Base-by-base conservation (phyloP, 2,329 filamentous ascomycete genomes). In the Aspergillus ibericus region DNA sequence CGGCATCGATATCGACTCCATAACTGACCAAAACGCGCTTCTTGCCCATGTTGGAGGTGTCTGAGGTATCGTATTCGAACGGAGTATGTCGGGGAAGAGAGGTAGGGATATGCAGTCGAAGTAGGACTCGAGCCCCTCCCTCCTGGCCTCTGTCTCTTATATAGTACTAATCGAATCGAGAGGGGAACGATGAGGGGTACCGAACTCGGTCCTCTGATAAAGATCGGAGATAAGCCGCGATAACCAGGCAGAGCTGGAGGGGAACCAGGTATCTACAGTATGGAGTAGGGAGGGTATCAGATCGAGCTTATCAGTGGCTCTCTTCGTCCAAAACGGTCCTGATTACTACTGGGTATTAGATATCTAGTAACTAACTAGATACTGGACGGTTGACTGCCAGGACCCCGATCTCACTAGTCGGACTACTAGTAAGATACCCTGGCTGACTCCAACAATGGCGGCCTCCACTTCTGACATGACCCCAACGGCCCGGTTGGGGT, bases 1-100 rank as follows among this genome's bases (percentile, higher is more conserved):
- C 87, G n/a, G 88, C 88, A 63, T 92, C 88, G 25, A 92, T 87
- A 61, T 92, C 89, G 22, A 91, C 86, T 2, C 88, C 87, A 66
- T 90, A 90, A 64, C 83, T 77, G 44, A 82, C 79, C 36, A 85
- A 79, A 50, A 85, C 80, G 53, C 82, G 76, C 63, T 84, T 84
- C 70, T 77, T 78, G 56, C 69, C 67, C 69, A 70, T 71, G 36
- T 47, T 59, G 27, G n/a, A 50, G 53, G 12, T 59, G 4, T 44
- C 40, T 47, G 49, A 51, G 40, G 51, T 29, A 29, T 51, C 3
- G 9, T 25, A 32, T 13, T 1, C 16, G 1, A 15, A 34, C 32
- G 34, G 29, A n/a, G 16, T 8, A 27, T 22, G 5, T 25, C 35
- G 34, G 25, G 5, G 32, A 35, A 42, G 32, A 34, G 15, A 53